phyloP scores from a whole-genome alignment of 495 filamentous ascomycete genomes.

The Neurospora sp. region DNA sequence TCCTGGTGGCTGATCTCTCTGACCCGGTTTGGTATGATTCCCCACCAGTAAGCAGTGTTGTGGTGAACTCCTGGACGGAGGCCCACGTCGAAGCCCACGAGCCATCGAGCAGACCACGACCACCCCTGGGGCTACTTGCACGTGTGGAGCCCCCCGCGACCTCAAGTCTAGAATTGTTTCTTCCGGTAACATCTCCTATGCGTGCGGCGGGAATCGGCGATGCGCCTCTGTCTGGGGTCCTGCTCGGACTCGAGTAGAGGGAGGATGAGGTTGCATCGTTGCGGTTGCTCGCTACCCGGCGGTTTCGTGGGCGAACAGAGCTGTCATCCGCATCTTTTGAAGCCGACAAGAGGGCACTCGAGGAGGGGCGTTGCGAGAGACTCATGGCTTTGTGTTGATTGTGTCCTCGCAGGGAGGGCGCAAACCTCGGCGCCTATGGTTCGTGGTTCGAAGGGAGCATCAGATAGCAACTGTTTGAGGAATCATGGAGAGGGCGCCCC shows the following conservation, averaged over 20 bases:
- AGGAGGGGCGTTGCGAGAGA: constrained; percentile 15
- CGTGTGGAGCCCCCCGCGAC: constrained; percentile 19
- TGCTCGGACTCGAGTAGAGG: constrained; percentile 15
- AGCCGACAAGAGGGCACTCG: constrained; percentile 14
- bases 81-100: constrained; percentile 39
- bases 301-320: constrained; percentile 21
- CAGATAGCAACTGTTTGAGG: constrained; percentile 12
- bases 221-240: constrained; percentile 21
- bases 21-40: constrained; percentile 11
- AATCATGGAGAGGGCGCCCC: not conserved
- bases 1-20: constrained; percentile 2
- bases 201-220: constrained; percentile 33
- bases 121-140: constrained; percentile 22
- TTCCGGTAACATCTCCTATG: constrained; percentile 26
- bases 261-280: constrained; percentile 8
- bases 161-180: constrained; percentile 20
- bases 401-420: constrained; percentile 17
- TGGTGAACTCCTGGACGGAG: constrained; percentile 32
- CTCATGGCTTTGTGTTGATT: constrained; percentile 19
- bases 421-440: constrained; percentile 17
- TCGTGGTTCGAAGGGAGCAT: constrained; percentile 13
- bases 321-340: constrained; percentile 14
- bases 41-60: constrained; percentile 30
- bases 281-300: constrained; percentile 11
- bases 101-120: constrained; percentile 28